Evolutionary conservation across 1,139 yeast species (phyloP).

Genomic region (Hyphopichia wangnamkhiaoensis): DNA sequence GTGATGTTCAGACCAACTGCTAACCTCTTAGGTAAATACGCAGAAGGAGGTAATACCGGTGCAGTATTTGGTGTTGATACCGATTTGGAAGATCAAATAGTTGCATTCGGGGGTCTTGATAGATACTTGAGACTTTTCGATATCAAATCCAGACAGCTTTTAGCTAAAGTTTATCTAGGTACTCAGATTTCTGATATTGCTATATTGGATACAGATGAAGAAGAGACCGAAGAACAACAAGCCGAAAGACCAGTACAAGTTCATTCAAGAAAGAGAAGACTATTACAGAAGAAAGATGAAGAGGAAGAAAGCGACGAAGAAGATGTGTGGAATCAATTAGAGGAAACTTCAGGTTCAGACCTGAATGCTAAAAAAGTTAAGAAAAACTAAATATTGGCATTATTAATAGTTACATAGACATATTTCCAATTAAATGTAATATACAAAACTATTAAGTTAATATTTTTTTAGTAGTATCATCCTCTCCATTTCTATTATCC

Average conservation of each 20-base stretch:
- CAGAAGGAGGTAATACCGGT: conserved; percentile 49
- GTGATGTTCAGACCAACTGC: conserved; percentile 38
- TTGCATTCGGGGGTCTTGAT: conserved; percentile 78
- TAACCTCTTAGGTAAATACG: conserved; percentile 42
- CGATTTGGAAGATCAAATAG: conserved; percentile 23
- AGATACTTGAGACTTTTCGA: conserved; percentile 81
- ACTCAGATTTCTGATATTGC: conserved; percentile 64
- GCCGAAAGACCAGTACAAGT: conserved; percentile 18
- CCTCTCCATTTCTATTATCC: conserved; percentile 17
- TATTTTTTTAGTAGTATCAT: conserved; percentile 5
- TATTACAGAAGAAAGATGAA: conserved; percentile 24
- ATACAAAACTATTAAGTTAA: conserved; percentile 1
- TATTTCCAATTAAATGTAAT: conserved; percentile 2
- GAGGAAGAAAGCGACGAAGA: conserved; percentile 34
- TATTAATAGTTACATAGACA: neutral
- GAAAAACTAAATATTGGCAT: conserved; percentile 7
- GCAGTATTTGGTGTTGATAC: conserved; percentile 37
- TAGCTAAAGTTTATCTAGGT: conserved; percentile 76
- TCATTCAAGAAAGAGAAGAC: conserved; percentile 20
- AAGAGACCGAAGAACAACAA: conserved; percentile 20
- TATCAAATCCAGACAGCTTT: conserved; percentile 51
- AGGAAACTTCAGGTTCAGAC: conserved; percentile 19
- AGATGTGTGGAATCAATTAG: conserved; percentile 43
- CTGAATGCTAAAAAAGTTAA: conserved; percentile 23
- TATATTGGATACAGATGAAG: conserved; percentile 52